These are phyloP conservation scores for Pilasporangium apinafurcum DNA, from an alignment of 352 stramenopile species.

Conservation along the genomic window DNA sequence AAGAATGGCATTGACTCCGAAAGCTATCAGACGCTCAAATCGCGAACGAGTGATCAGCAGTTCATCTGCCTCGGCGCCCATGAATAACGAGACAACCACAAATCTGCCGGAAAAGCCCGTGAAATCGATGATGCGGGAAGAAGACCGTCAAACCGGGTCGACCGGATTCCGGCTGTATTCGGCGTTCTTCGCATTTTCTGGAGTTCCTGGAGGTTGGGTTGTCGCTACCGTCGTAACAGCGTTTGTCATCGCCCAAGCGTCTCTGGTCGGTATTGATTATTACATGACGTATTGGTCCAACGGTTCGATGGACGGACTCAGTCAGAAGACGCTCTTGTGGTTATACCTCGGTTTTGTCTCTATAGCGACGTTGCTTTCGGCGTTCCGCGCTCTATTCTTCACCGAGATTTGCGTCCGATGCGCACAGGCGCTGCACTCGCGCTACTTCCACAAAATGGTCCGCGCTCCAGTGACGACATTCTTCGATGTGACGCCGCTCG, in stretches of 20 bases:
- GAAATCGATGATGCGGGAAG: conserved; percentile 11
- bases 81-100: too few species aligned
- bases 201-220: conserved; percentile 1
- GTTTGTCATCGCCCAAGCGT: conserved; percentile 10
- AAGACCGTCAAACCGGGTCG: conserved; percentile 10
- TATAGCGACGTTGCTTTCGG: conserved; percentile 18
- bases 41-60: background rate
- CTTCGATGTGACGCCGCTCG: conserved; percentile 20
- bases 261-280: conserved; percentile 10
- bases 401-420: conserved; percentile 1
- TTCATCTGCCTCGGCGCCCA: too few species aligned
- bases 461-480: conserved; percentile 17
- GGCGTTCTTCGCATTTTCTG: conserved; percentile 6
- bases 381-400: conserved; percentile 9
- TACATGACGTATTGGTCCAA: conserved; percentile 18
- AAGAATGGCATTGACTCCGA: conserved; percentile 1
- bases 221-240: background rate
- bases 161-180: conserved; percentile 11
- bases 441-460: conserved; percentile 9
- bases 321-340: conserved; percentile 7
- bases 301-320: conserved; percentile 6
- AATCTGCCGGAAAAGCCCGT: too few species aligned
- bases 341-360: conserved; percentile 8
- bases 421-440: background rate
- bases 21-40: conserved; percentile 1